Evolutionary conservation across 2,329 filamentous ascomycete species (phyloP).

Genomic region (Triangularia setosa): DNA sequence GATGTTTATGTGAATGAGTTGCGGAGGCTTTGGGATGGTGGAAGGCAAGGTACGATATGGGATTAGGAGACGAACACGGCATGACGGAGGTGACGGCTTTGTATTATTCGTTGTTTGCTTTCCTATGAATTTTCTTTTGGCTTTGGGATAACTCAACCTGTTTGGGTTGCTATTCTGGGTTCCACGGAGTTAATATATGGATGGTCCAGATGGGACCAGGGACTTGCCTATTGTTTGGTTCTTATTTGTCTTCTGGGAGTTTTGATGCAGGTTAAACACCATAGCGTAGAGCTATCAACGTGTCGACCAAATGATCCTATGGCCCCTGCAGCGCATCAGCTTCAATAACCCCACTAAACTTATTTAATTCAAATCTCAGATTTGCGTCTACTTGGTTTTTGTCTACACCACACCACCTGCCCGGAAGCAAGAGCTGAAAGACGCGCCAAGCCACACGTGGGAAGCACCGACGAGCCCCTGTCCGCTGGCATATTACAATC

Average conservation of each 20-base stretch:
- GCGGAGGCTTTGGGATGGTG: neutral
- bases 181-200: neutral
- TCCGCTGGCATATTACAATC: neutral
- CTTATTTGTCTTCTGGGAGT: neutral
- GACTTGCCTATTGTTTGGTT: neutral
- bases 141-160: neutral
- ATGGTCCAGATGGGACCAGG: neutral
- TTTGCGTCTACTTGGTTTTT: neutral
- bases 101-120: neutral
- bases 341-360: neutral
- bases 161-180: neutral
- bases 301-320: neutral
- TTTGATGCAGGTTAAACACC: neutral
- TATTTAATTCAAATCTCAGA: neutral
- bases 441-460: neutral
- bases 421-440: neutral
- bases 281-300: neutral
- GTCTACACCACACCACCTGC: neutral
- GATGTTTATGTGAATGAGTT: neutral
- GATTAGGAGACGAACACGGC: neutral
- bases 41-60: neutral
- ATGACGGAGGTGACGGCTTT: neutral
- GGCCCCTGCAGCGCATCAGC: neutral
- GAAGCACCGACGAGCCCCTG: neutral
- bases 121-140: neutral